Percentiles rank a stretch among this genome's conserved stretches.
Evolutionary conservation across 2,329 filamentous ascomycete species (phyloP).

Genomic region (Xylariaceae sp.): DNA sequence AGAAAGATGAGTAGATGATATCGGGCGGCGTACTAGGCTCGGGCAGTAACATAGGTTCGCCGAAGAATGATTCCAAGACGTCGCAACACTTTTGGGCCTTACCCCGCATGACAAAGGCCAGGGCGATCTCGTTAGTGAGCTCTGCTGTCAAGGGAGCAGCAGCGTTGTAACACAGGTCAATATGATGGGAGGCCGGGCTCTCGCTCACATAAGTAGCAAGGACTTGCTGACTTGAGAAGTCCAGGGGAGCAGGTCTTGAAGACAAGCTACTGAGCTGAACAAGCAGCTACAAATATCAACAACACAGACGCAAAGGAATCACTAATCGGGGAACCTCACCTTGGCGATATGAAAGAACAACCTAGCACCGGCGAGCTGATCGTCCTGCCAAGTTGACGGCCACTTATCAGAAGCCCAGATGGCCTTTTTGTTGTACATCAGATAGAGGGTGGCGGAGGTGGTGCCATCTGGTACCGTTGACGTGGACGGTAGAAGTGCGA

Average conservation of each 20-base stretch:
- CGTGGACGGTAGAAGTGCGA: too few species aligned
- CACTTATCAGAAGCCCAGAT: conserved; percentile 14
- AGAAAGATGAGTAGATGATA: conserved; percentile 13
- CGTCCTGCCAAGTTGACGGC: conserved; percentile 17
- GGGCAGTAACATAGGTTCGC: conserved; percentile 20
- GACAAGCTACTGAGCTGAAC: not conserved
- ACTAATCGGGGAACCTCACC: not conserved
- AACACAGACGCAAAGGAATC: not conserved
- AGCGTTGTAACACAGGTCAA: not conserved
- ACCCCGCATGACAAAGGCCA: conserved; percentile 3
- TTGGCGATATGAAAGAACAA: conserved; percentile 16
- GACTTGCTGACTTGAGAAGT: conserved; percentile 16
- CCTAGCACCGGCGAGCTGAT: conserved; percentile 14
- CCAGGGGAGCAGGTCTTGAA: conserved; percentile 2
- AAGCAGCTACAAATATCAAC: conserved; percentile 7
- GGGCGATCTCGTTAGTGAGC: conserved; percentile 9
- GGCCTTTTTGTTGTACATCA: conserved; percentile 16
- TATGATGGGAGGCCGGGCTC: not conserved
- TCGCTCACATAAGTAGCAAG: conserved; percentile 7
- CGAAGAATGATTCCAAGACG: conserved; percentile 22
- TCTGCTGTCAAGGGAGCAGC: conserved; percentile 18
- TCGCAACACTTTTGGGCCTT: conserved; percentile 13
- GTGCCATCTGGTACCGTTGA: too few species aligned
- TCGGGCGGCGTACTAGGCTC: conserved; percentile 16
- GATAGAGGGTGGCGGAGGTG: too few species aligned